phyloP scores from a whole-genome alignment of 1,284 basidiomycete genomes.

The Puccinia hordei region DNA sequence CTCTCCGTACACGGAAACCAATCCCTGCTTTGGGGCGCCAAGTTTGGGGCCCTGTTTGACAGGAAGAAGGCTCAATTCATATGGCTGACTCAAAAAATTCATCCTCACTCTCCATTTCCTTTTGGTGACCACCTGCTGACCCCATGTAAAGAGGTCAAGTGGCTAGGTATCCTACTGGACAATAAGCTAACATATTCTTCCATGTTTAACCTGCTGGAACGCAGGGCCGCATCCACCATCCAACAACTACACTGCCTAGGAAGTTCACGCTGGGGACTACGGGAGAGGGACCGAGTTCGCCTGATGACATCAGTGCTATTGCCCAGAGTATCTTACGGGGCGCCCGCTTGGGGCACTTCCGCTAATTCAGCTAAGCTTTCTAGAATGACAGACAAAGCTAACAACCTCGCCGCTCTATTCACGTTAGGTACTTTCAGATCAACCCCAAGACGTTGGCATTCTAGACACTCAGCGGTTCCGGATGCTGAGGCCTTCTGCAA shows the following conservation, averaged over 20 bases:
- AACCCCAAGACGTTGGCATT: not conserved
- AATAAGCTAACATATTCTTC: not conserved
- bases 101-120: not conserved
- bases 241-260: not conserved
- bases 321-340: not conserved
- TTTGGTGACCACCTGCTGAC: not conserved
- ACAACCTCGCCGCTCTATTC: not conserved
- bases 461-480: not conserved
- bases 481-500: not conserved
- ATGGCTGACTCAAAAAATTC: not conserved
- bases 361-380: not conserved
- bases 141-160: not conserved
- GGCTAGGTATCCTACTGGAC: not conserved
- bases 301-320: not conserved
- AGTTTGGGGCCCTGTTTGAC: not conserved
- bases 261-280: not conserved
- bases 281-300: not conserved
- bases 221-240: not conserved
- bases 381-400: not conserved
- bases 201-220: not conserved
- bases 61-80: no score
- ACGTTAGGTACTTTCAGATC: not conserved
- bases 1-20: not conserved
- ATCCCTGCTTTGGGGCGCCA: not conserved
- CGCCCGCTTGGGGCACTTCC: not conserved